These are phyloP conservation scores for Podospora fimiseda DNA, from an alignment of 495 filamentous ascomycete species.

Conservation along the genomic window DNA sequence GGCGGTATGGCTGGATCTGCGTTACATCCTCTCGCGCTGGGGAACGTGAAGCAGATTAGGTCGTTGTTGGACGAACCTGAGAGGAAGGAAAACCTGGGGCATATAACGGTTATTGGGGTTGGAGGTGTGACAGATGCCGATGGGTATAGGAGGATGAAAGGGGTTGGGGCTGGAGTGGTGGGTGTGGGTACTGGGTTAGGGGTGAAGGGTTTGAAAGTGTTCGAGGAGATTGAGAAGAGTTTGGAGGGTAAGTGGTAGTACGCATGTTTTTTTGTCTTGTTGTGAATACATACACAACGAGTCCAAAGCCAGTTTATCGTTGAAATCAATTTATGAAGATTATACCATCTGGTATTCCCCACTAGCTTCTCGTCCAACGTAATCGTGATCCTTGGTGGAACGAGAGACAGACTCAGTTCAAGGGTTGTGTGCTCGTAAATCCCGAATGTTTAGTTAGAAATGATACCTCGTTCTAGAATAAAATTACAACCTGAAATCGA, in stretches of 20 bases:
- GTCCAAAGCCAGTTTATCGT: no score
- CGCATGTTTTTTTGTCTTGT: constrained; percentile 2
- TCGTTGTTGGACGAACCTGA: constrained; percentile 49
- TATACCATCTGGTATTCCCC: no score
- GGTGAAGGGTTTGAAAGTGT: constrained; percentile 51
- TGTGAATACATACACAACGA: not conserved
- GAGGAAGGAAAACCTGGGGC: constrained; percentile 25
- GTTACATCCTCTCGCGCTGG: constrained; percentile 65
- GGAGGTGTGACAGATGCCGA: constrained; percentile 57
- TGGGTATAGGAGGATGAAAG: constrained; percentile 55
- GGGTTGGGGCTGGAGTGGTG: constrained; percentile 56
- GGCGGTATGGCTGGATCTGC: constrained; percentile 62
- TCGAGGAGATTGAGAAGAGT: constrained; percentile 45
- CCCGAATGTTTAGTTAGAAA: no score
- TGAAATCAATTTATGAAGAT: no score
- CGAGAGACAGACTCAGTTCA: no score
- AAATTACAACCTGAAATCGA: no score
- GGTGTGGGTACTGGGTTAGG: constrained; percentile 61
- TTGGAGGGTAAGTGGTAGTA: constrained; percentile 12
- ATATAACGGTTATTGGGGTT: constrained; percentile 55
- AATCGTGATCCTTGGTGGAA: no score
- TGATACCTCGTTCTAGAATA: no score
- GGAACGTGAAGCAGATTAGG: constrained; percentile 59
- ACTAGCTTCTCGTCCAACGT: no score
- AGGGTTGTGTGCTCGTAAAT: no score